phyloP scores from a whole-genome alignment of 345 rosid genomes.

The Eucalyptus leucophloia region DNA sequence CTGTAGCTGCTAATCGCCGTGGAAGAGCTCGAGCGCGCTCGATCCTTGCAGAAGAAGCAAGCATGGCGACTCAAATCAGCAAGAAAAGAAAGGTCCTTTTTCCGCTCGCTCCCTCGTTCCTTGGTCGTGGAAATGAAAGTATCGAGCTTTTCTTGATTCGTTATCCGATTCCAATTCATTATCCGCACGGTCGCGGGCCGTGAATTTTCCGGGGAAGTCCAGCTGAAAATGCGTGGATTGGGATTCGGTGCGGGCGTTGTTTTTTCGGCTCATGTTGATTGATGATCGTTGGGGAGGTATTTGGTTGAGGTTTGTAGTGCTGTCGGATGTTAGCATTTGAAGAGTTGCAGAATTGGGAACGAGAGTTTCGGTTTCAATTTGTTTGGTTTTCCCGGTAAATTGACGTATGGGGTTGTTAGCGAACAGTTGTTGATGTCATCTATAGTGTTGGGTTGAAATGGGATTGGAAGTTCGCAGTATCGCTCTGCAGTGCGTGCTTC shows the following conservation, averaged over 20 bases:
- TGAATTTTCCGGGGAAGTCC: not conserved
- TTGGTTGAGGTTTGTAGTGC: not conserved
- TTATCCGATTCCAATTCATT: not conserved
- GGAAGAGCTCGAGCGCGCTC: not conserved
- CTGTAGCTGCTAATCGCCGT: not conserved
- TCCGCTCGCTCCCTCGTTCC: not conserved
- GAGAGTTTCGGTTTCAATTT: not conserved
- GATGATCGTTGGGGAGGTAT: not conserved
- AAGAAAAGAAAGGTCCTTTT: slow-evolving; percentile 4
- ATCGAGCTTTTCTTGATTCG: not conserved
- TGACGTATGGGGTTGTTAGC: not conserved
- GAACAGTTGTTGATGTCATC: not conserved
- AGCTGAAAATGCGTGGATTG: not conserved
- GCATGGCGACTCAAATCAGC: slow-evolving; percentile 10
- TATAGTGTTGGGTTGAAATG: not conserved
- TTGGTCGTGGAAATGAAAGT: not conserved
- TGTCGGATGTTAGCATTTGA: not conserved
- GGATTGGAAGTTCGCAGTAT: not conserved
- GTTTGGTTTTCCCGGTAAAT: not conserved
- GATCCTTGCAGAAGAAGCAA: not conserved
- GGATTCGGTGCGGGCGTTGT: not conserved
- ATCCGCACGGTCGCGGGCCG: not conserved
- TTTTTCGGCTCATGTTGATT: not conserved
- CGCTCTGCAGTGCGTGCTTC: not conserved
- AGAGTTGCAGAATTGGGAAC: not conserved